Base-by-base conservation (phyloP, 352 stramenopile genomes). In the Pythium monospermum region DNA sequence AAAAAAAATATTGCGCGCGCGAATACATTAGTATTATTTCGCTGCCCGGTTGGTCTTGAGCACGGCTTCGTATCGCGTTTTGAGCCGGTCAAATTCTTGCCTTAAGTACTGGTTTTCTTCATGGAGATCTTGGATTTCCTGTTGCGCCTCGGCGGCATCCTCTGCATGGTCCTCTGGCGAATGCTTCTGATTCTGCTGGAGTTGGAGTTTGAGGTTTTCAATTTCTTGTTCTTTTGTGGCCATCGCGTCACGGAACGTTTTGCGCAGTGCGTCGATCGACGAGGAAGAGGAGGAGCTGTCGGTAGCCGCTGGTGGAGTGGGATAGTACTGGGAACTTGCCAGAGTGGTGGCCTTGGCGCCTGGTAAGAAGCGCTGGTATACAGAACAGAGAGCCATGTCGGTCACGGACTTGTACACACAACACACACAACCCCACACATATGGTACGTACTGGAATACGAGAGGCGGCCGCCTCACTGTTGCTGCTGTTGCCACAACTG, bases 81-180 rank as follows among this genome's bases (percentile, higher is more conserved):
- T 85, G 31, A 90, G 64, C 26, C 73, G 77, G 40, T 85, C 68
- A 49, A 88, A 85, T 35, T 88, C 75, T 19, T 80, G 64, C 4
- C 76, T 68, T 23, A 91, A 41, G 28, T 79, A 87, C 27, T 69
- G 45, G 45, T 91, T 91, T 32, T 91, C 76, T 30, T 86, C 72
- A 32, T 81, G 61, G 37, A 86, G 54, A 43, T 88, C 75, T 19
- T 67, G 55, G 11, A 85, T 45, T 22, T 83, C 69, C 31, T 71
- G 63, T 18, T 35, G 33, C 7, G 31, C 21, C 4, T 32, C 15
- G 12, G 23, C 21, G 16, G 8, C n/a, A 12, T 28, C 18, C 6
- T 59, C 41, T n/a, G n/a, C n/a, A n/a, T n/a, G n/a, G n/a, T n/a
- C n/a, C 13, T 42, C 31, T n/a, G 25, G 32, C 23, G 35, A 10